A percentile compares a stretch with the other conserved stretches of the same genome.
These are phyloP conservation scores for Casuarina cunninghamiana DNA, from an alignment of 306 rosid species.

Conservation along the genomic window DNA sequence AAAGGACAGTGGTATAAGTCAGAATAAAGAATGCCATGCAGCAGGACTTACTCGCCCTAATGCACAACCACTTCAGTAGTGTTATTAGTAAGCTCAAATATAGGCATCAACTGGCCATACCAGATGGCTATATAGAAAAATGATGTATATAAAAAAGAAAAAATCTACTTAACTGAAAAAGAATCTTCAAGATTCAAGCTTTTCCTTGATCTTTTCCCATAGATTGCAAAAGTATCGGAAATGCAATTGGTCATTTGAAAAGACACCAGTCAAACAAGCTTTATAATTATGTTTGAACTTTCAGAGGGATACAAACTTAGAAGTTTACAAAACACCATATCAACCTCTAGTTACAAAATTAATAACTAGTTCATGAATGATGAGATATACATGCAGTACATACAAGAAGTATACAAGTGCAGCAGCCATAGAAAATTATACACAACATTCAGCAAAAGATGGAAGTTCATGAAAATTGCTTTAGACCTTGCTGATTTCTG, in stretches of 20 bases:
- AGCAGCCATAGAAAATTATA: neutral
- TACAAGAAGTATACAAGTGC: neutral
- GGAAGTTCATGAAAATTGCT: neutral
- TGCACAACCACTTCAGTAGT: neutral
- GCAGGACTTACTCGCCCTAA: neutral
- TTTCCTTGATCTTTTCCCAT: neutral
- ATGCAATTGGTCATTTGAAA: neutral
- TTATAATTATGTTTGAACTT: neutral
- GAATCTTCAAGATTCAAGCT: neutral
- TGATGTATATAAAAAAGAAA: neutral
- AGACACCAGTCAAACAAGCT: neutral
- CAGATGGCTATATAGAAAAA: neutral
- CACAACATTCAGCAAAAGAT: conserved; percentile 2
- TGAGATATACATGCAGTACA: neutral
- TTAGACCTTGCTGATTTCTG: conserved; percentile 18
- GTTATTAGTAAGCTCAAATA: neutral
- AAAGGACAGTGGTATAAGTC: neutral
- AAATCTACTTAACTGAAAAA: neutral
- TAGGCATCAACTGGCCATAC: conserved; percentile 11
- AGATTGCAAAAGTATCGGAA: neutral
- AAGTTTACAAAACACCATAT: neutral
- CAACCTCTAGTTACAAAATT: neutral
- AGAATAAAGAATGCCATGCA: neutral
- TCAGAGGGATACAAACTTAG: neutral
- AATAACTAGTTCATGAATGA: neutral